Percentiles rank a stretch among this genome's conserved stretches.
Conservation (phyloP, 495 filamentous ascomycete species). For the Corynascus novoguineensis region DNA sequence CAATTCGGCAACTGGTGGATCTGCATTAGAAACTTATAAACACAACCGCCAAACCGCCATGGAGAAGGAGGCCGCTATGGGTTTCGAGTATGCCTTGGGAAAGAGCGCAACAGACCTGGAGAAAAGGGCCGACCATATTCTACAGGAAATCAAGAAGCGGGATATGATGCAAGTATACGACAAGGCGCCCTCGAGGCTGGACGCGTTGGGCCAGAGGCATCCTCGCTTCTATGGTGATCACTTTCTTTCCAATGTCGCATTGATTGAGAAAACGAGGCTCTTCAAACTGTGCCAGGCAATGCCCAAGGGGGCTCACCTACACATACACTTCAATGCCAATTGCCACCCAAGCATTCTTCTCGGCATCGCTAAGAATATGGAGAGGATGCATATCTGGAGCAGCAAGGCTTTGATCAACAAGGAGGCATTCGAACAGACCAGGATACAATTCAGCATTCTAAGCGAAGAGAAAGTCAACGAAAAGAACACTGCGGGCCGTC, state of each 20-base stretch:
- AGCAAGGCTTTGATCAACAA: constrained; percentile 29
- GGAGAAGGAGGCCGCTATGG: too few species aligned
- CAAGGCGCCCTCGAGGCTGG: constrained; percentile 15
- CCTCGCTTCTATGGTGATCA: constrained; percentile 39
- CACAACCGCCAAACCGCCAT: too few species aligned
- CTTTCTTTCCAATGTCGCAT: constrained; percentile 43
- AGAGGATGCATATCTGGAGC: constrained; percentile 49
- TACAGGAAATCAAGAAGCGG: constrained; percentile 27
- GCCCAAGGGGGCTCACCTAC: constrained; percentile 53
- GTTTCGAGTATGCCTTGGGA: constrained; percentile 22
- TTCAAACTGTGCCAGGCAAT: constrained; percentile 38
- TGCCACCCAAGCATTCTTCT: constrained; percentile 45
- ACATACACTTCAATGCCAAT: constrained; percentile 54
- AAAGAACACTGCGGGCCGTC: constrained; percentile 9
- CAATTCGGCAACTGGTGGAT: too few species aligned
- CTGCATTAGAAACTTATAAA: too few species aligned
- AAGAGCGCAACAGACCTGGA: constrained; percentile 18
- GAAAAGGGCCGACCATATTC: constrained; percentile 28
- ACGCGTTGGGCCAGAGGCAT: constrained; percentile 30
- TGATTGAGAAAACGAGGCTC: constrained; percentile 43
- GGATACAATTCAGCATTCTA: constrained; percentile 48
- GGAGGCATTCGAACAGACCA: constrained; percentile 36
- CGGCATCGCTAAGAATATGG: constrained; percentile 44
- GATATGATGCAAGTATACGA: constrained; percentile 30
- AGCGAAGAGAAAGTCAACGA: constrained; percentile 20